Evolutionary conservation across 2,329 filamentous ascomycete species (phyloP).

Genomic region (Basipetospora chlamydospora): DNA sequence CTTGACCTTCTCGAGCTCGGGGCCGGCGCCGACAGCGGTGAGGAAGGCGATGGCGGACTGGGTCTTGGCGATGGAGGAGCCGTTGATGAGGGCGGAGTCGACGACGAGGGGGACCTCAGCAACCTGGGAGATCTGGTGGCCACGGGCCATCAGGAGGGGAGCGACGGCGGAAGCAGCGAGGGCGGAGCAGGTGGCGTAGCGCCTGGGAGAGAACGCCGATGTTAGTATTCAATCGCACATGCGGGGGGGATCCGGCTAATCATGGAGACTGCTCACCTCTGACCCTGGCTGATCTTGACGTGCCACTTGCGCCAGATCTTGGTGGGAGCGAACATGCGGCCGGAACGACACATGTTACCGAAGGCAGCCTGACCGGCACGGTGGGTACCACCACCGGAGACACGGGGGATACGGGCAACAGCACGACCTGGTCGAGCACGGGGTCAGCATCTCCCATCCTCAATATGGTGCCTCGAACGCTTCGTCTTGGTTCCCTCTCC

Average conservation of each 20-base stretch:
- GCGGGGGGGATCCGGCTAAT: slow-evolving; percentile 5
- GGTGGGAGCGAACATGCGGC: slow-evolving; percentile 99
- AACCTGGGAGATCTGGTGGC: slow-evolving; percentile 84
- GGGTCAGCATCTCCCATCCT: slow-evolving; percentile 1
- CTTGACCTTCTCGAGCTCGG: slow-evolving; percentile 92
- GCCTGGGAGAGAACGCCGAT: slow-evolving; percentile 37
- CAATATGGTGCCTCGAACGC: background rate
- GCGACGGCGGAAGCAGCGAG: slow-evolving; percentile 91
- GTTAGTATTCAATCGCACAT: slow-evolving; percentile 10
- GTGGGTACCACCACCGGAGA: slow-evolving; percentile 99
- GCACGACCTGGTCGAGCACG: slow-evolving; percentile 57
- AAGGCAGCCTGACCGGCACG: slow-evolving; percentile 99
- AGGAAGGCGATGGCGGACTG: slow-evolving; percentile 74
- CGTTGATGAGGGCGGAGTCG: slow-evolving; percentile 78
- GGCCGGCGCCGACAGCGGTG: slow-evolving; percentile 76
- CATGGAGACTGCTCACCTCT: slow-evolving; percentile 53
- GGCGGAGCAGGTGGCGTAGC: slow-evolving; percentile 94
- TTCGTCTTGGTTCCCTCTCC: too few relatives aligned
- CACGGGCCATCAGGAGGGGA: slow-evolving; percentile 89
- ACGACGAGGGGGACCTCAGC: slow-evolving; percentile 95
- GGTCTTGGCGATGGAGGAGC: slow-evolving; percentile 72
- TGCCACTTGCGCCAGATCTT: slow-evolving; percentile 99
- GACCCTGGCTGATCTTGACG: slow-evolving; percentile 98
- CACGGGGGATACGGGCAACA: slow-evolving; percentile 99
- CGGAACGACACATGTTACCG: slow-evolving; percentile 99